Evolutionary conservation across 441 rosid species (phyloP), one percentile per base, ranked within the genome.

Genomic region (Populus hybrid): DNA sequence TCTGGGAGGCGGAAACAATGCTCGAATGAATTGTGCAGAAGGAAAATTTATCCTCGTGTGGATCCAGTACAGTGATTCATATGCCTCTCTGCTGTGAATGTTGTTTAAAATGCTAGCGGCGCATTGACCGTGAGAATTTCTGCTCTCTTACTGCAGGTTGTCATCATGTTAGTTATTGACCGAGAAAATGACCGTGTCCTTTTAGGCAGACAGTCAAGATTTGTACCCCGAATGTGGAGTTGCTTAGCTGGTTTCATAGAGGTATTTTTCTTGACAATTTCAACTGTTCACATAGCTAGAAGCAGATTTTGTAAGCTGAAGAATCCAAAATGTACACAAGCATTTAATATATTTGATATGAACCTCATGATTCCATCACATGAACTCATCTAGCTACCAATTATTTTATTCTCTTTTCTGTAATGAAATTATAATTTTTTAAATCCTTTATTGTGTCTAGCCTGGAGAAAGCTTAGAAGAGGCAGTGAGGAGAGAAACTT

Each of bases 381-480:
- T 30, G 12, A 54, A 36, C 24, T 11, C 70, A 26, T 23, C 61
- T 36, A 54, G 57, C 14, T 50, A 20, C 42, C 16, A 23, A 30
- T 42, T 42, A 21, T 67, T 69, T 26, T 40, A 23, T 59, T 72
- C 38, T 70, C 34, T 70, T 1, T 18, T 7, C 64, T n/a, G 21
- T 8, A 68, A 7, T 7, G 9, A 40, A 34, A 3, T 80, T 84
- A 77, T 57, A 42, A 66, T 72, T 63, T 10, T 67, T 66, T 50
- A 72, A 78, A 26, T 84, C 24, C 18, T 76, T 69, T 76, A 7
- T 79, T 87, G 79, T 67, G 78, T 77, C 66, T 85, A 95, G 99
- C 95, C 99, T 79, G 98, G 99, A 81, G 99, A 95, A 87, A 93
- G 97, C 89, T 91, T 95, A 84, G 99, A 93, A 85, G 98, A 92